phyloP scores from a whole-genome alignment of 768 basidiomycete genomes.

The Xerocomus brunneocitrinus region DNA sequence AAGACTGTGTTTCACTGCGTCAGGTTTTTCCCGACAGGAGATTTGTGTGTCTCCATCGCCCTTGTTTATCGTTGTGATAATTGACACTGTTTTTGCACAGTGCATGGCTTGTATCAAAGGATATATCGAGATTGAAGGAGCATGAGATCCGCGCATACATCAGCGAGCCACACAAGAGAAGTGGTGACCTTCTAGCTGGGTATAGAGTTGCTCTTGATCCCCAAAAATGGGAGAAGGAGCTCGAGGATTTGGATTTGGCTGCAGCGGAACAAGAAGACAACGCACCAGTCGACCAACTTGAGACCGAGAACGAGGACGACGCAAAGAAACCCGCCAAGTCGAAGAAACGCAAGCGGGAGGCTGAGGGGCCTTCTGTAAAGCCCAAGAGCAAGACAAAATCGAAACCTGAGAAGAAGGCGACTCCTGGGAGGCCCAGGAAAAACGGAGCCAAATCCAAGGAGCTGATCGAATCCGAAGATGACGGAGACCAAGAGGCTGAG shows the following conservation, averaged over 20 bases:
- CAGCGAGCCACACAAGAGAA: slow-evolving; percentile 70
- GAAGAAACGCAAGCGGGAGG: slow-evolving; percentile 65
- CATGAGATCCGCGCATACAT: slow-evolving; percentile 86
- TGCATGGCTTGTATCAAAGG: slow-evolving; percentile 79
- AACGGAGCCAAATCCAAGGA: slow-evolving; percentile 61
- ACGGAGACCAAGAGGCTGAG: slow-evolving; percentile 44
- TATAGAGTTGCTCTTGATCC: slow-evolving; percentile 77
- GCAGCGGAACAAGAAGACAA: slow-evolving; percentile 49
- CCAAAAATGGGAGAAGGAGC: slow-evolving; percentile 55
- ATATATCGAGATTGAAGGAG: slow-evolving; percentile 71
- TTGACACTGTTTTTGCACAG: slow-evolving; percentile 37
- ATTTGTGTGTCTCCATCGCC: slow-evolving; percentile 64
- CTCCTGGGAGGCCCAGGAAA: slow-evolving; percentile 40
- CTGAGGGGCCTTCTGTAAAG: slow-evolving; percentile 38
- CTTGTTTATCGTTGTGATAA: slow-evolving; percentile 8
- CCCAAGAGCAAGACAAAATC: slow-evolving; percentile 42
- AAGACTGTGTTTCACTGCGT: slow-evolving; percentile 70
- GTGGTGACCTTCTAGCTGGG: slow-evolving; percentile 68
- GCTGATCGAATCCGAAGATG: slow-evolving; percentile 62
- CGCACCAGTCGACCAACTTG: slow-evolving; percentile 64
- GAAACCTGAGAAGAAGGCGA: slow-evolving; percentile 39
- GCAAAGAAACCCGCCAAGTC: slow-evolving; percentile 41
- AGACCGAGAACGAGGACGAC: slow-evolving; percentile 49
- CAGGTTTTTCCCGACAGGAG: slow-evolving; percentile 90
- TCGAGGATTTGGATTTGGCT: slow-evolving; percentile 29